Evolutionary conservation across 1,284 basidiomycete genomes (phyloP), one percentile per base, ranked within the genome.

Genomic region (Apiotrichum siamense): DNA sequence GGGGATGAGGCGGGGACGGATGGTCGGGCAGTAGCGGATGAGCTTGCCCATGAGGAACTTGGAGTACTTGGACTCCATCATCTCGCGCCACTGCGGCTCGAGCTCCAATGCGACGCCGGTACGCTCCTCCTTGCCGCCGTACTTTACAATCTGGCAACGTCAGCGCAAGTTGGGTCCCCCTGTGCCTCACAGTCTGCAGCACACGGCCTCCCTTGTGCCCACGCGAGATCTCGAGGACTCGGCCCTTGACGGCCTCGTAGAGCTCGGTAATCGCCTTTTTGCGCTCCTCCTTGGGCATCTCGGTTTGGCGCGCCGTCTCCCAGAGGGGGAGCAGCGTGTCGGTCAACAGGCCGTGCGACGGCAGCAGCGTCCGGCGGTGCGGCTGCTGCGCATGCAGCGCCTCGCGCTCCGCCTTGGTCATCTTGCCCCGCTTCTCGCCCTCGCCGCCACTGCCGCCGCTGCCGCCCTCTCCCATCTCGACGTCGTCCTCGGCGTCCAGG

Each of bases 171-270:
- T 17, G 31, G 35, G 20, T 21, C 5, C 11, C 17, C 21, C 13
- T 43, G 15, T 23, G 47, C 59, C 75, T 58, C 43, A 78, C 79
- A 0, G 87, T 90, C 72, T 92, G 89, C 23, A 92, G 80, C 47
- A 91, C 87, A 54, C 89, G 78, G 59, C 87, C 89, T 9, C 88
- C 88, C 71, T 92, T 88, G 67, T 93, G 89, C 70, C 91, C 92
- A 65, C 88, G 81, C 7, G 87, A 85, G 44, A 92, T 83, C 42
- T 90, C 89, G 55, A 83, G 83, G 13, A 91, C 83, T 54, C 83
- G 82, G 9, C 88, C 88, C 23, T 85, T 81, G 24, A 88, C 82
- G 40, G 84, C 78, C 27, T 77, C 73, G 81, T 88, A 87, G 15
- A 93, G 78, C 39, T 82, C 80, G 38, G 78, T 73, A 52, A 92